Conservation (phyloP, 1,284 basidiomycete genomes). For the Cryptococcus neoformans region DNA sequence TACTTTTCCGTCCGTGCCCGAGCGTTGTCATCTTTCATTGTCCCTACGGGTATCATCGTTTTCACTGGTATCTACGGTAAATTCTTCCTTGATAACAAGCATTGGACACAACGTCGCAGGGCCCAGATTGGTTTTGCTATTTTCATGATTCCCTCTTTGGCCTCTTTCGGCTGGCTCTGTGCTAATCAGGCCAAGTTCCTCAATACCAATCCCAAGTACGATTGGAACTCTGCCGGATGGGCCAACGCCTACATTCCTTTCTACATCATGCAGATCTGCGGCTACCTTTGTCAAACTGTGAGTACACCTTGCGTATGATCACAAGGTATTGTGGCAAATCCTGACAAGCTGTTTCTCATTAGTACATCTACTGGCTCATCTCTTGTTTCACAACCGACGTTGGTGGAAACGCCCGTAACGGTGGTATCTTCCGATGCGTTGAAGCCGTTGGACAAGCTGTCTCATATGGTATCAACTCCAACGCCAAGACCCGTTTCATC, state of each 20-base stretch:
- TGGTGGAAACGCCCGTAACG: slow-evolving; percentile 12
- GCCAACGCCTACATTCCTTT: slow-evolving; percentile 23
- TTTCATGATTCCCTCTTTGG: slow-evolving; percentile 13
- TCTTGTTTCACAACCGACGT: slow-evolving; percentile 19
- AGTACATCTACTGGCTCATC: slow-evolving; percentile 26
- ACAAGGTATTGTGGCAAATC: neutral
- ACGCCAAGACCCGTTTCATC: slow-evolving; percentile 2
- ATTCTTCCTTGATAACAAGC: slow-evolving; percentile 10
- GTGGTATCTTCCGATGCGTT: slow-evolving; percentile 21
- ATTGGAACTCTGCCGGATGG: slow-evolving; percentile 23
- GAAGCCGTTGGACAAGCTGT: slow-evolving; percentile 23
- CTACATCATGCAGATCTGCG: slow-evolving; percentile 16
- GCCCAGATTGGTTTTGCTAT: slow-evolving; percentile 10
- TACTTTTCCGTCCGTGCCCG: slow-evolving; percentile 34
- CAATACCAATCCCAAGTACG: slow-evolving; percentile 10
- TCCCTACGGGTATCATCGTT: slow-evolving; percentile 4
- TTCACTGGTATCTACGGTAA: slow-evolving; percentile 6
- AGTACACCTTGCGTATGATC: neutral
- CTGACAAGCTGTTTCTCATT: neutral
- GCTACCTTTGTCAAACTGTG: slow-evolving; percentile 17
- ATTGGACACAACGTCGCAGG: slow-evolving; percentile 5
- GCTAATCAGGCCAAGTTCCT: slow-evolving; percentile 11
- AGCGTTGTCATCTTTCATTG: slow-evolving; percentile 24
- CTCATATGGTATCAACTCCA: slow-evolving; percentile 21
- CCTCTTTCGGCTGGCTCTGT: slow-evolving; percentile 19